phyloP scores from a whole-genome alignment of 768 basidiomycete genomes.

The Trametes gibbosa region DNA sequence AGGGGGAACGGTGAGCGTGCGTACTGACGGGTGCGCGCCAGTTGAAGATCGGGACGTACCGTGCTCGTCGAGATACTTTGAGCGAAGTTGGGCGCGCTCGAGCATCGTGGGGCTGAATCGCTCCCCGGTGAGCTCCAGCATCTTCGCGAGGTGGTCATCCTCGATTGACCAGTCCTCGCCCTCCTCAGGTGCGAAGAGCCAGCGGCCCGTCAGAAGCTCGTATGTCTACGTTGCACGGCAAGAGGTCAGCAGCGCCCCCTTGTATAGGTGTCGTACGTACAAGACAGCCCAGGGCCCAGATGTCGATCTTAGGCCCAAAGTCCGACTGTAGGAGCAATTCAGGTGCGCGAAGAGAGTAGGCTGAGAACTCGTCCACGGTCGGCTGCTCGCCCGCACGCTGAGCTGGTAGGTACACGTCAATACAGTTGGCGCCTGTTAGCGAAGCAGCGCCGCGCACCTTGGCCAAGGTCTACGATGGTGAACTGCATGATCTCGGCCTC shows the following conservation, averaged over 20 bases:
- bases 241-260: not conserved
- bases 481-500: slow-evolving; percentile 15
- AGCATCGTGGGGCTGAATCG: slow-evolving; percentile 22
- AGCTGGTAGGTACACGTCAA: slow-evolving; percentile 11
- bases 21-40: not conserved
- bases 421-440: not conserved
- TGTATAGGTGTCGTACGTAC: slow-evolving; percentile 7
- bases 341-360: slow-evolving; percentile 27
- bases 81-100: slow-evolving; percentile 8
- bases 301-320: slow-evolving; percentile 24
- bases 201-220: slow-evolving; percentile 26
- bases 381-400: slow-evolving; percentile 23
- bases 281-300: slow-evolving; percentile 34
- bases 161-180: slow-evolving; percentile 23
- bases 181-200: slow-evolving; percentile 24
- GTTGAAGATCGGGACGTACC: slow-evolving; percentile 5
- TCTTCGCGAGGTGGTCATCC: slow-evolving; percentile 32
- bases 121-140: slow-evolving; percentile 30
- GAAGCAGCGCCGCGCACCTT: slow-evolving; percentile 16
- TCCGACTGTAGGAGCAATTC: slow-evolving; percentile 28
- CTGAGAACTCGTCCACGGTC: slow-evolving; percentile 15
- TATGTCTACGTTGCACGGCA: slow-evolving; percentile 18
- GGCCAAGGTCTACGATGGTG: slow-evolving; percentile 21
- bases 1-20: not conserved
- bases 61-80: slow-evolving; percentile 2